phyloP scores from a whole-genome alignment of 805 yeast species.

The Candida multigemmis region DNA sequence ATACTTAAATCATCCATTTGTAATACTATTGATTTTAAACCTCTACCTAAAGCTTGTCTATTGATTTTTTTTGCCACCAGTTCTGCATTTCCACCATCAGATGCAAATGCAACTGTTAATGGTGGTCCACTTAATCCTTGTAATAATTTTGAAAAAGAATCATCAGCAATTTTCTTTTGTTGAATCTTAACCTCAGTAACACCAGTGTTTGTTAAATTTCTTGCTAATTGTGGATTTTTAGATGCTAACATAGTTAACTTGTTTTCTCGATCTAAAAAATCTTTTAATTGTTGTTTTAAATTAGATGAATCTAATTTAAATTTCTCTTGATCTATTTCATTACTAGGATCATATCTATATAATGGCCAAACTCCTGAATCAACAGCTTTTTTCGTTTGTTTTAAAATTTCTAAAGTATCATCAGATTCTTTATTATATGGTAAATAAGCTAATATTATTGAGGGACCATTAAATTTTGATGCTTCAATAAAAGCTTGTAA shows the following conservation, averaged over 20 bases:
- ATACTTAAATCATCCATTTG: constrained; percentile 66
- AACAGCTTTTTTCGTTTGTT: constrained; percentile 83
- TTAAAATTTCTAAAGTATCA: constrained; percentile 63
- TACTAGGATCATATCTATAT: constrained; percentile 71
- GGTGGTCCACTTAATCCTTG: constrained; percentile 94
- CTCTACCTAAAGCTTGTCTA: constrained; percentile 73
- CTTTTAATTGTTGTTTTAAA: constrained; percentile 65
- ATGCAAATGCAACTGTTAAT: constrained; percentile 73
- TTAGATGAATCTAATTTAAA: constrained; percentile 83
- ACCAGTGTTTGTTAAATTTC: constrained; percentile 60
- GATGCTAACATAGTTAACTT: constrained; percentile 67
- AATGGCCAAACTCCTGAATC: constrained; percentile 97
- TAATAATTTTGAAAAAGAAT: constrained; percentile 65
- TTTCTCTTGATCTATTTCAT: constrained; percentile 39
- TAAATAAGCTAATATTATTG: constrained; percentile 81
- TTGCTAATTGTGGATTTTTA: constrained; percentile 65
- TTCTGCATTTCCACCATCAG: constrained; percentile 89
- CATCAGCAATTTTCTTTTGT: constrained; percentile 63
- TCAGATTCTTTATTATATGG: constrained; percentile 64
- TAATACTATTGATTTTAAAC: constrained; percentile 55
- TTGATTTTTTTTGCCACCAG: constrained; percentile 70
- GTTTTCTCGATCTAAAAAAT: constrained; percentile 85
- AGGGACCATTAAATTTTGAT: constrained; percentile 82
- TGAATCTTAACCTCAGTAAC: constrained; percentile 45
- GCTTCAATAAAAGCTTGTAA: constrained; percentile 86